Evolutionary conservation across 1,284 basidiomycete genomes (phyloP).

Genomic region (Hypsizygus ulmarius): DNA sequence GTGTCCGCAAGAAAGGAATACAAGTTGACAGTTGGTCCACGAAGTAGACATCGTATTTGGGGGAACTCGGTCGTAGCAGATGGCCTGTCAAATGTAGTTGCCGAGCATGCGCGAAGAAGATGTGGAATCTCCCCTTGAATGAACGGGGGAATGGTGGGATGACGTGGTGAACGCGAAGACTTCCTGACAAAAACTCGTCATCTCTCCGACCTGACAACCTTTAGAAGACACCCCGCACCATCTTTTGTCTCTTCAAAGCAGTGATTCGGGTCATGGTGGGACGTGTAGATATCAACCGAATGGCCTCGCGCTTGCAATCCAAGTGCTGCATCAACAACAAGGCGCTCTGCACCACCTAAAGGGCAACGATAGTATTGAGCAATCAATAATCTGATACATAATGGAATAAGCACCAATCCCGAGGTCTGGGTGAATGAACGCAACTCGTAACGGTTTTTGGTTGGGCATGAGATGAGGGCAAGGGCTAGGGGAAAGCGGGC

Average conservation of each 20-base stretch:
- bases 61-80: slow-evolving; percentile 48
- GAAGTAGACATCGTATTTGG: slow-evolving; percentile 82
- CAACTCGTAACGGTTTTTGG: slow-evolving; percentile 47
- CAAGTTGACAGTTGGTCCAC: slow-evolving; percentile 95
- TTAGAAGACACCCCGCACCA: too few relatives aligned
- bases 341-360: slow-evolving; percentile 89
- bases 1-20: slow-evolving; percentile 75
- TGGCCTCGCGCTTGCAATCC: slow-evolving; percentile 86
- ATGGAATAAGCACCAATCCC: slow-evolving; percentile 73
- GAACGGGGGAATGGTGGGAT: slow-evolving; percentile 79
- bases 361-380: slow-evolving; percentile 12
- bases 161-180: slow-evolving; percentile 78
- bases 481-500: not conserved
- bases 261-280: slow-evolving; percentile 81
- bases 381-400: slow-evolving; percentile 2
- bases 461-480: slow-evolving; percentile 6
- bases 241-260: slow-evolving; percentile 91
- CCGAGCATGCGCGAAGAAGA: slow-evolving; percentile 85
- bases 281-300: slow-evolving; percentile 90
- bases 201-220: too few relatives aligned
- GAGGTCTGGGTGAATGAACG: slow-evolving; percentile 93
- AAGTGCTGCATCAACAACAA: slow-evolving; percentile 95
- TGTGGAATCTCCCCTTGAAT: slow-evolving; percentile 76
- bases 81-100: slow-evolving; percentile 78
- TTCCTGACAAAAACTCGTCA: slow-evolving; percentile 50